Conservation (phyloP, 108 stramenopile species). For the Chaetoceros tenuissimus region DNA sequence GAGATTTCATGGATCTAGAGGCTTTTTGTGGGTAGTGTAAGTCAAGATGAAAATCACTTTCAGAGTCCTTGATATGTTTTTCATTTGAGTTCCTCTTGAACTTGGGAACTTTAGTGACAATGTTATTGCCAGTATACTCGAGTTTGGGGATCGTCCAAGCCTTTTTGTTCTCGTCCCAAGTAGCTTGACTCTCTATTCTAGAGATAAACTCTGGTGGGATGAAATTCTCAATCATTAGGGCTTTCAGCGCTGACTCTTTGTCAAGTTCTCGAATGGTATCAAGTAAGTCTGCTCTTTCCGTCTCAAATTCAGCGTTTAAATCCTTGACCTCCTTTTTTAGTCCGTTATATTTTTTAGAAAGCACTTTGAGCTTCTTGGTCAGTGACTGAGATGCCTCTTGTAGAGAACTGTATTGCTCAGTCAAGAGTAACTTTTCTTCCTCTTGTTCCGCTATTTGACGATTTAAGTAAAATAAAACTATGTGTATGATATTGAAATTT, state of each 20-base stretch:
- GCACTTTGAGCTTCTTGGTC: conserved; percentile 79
- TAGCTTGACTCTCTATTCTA: conserved; percentile 51
- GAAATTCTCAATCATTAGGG: conserved; percentile 42
- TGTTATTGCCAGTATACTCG: conserved; percentile 41
- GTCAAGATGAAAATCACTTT: no score
- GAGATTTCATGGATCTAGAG: no score
- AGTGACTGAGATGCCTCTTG: conserved; percentile 63
- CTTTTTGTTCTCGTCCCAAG: conserved; percentile 70
- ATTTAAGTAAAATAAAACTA: no score
- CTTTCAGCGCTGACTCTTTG: no score
- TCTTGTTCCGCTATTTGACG: conserved; percentile 49
- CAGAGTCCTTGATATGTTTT: no score
- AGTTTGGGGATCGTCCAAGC: conserved; percentile 50
- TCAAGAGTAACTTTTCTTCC: conserved; percentile 56
- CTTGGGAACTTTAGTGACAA: no score
- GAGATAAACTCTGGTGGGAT: no score
- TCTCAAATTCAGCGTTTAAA: conserved; percentile 68
- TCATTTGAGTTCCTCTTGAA: no score
- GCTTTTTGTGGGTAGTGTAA: no score
- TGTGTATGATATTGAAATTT: no score
- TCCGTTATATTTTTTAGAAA: conserved; percentile 73
- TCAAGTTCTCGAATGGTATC: background rate
- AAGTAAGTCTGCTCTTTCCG: conserved; percentile 30
- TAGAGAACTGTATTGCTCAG: conserved; percentile 8
- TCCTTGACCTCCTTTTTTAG: conserved; percentile 60